Evolutionary conservation across 1,139 yeast genomes (phyloP).

Genomic region (Kodamaea arcana): DNA sequence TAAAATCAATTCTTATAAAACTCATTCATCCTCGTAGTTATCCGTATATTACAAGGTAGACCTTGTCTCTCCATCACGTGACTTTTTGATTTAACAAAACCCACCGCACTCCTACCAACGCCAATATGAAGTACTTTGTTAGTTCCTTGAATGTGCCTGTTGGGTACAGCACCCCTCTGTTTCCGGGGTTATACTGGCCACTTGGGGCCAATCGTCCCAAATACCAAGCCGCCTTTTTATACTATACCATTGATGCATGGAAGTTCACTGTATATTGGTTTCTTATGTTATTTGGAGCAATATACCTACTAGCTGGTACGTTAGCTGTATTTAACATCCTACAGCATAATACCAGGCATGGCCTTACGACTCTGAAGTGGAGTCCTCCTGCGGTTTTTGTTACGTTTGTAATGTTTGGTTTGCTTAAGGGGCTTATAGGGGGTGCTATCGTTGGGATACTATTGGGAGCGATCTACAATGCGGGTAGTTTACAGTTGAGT

Average conservation of each 20-base stretch:
- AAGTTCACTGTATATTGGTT: slow-evolving; percentile 79
- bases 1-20: no score
- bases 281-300: slow-evolving; percentile 57
- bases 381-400: slow-evolving; percentile 35
- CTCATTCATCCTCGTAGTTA: no score
- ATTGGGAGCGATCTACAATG: slow-evolving; percentile 59
- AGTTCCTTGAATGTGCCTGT: slow-evolving; percentile 57
- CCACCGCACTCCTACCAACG: neutral
- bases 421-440: slow-evolving; percentile 59
- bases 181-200: slow-evolving; percentile 84
- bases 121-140: slow-evolving; percentile 32
- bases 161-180: slow-evolving; percentile 73
- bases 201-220: slow-evolving; percentile 35
- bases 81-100: no score
- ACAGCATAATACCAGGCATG: slow-evolving; percentile 21
- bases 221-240: slow-evolving; percentile 57
- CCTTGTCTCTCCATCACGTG: no score
- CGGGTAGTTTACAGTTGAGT: slow-evolving; percentile 79
- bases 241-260: slow-evolving; percentile 77
- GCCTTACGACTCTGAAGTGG: slow-evolving; percentile 12
- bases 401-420: slow-evolving; percentile 50
- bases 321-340: slow-evolving; percentile 49
- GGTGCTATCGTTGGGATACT: slow-evolving; percentile 76
- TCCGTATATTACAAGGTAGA: no score
- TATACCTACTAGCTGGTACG: slow-evolving; percentile 63